Conservation (phyloP, 768 basidiomycete species). For the Amanita phalloides region DNA sequence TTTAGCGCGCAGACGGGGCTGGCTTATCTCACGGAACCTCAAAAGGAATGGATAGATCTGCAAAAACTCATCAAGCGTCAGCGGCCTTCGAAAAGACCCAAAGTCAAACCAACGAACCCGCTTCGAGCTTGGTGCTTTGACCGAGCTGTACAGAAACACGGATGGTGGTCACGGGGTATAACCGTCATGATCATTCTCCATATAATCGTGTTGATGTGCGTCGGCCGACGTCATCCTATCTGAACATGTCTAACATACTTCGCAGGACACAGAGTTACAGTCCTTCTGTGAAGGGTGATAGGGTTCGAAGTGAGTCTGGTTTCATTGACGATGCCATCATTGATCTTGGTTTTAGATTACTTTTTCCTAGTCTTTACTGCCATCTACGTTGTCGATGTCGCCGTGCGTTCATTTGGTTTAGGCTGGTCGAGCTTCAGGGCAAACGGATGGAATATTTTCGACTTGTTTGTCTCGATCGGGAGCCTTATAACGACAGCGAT, state of each 20-base stretch:
- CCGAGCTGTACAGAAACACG: slow-evolving; percentile 83
- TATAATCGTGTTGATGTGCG: slow-evolving; percentile 75
- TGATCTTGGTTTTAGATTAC: slow-evolving; percentile 42
- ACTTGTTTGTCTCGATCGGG: slow-evolving; percentile 69
- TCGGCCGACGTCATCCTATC: slow-evolving; percentile 5
- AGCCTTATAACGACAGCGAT: slow-evolving; percentile 77
- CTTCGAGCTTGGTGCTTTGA: slow-evolving; percentile 86
- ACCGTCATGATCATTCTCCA: slow-evolving; percentile 73
- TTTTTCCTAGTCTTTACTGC: slow-evolving; percentile 68
- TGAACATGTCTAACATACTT: slow-evolving; percentile 4
- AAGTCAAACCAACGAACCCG: slow-evolving; percentile 36
- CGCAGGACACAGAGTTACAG: slow-evolving; percentile 74
- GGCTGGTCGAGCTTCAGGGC: slow-evolving; percentile 78
- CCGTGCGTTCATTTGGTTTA: slow-evolving; percentile 71
- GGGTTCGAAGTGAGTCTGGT: slow-evolving; percentile 44
- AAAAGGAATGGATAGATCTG: slow-evolving; percentile 91
- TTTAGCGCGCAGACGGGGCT: slow-evolving; percentile 82
- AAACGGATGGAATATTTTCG: slow-evolving; percentile 94
- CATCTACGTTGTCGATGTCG: slow-evolving; percentile 68
- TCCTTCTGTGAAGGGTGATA: slow-evolving; percentile 34
- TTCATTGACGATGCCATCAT: slow-evolving; percentile 37
- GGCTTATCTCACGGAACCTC: slow-evolving; percentile 77
- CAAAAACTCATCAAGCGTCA: slow-evolving; percentile 83
- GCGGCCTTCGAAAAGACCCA: slow-evolving; percentile 75
- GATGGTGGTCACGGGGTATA: slow-evolving; percentile 82